Percentiles rank a stretch among this genome's conserved stretches.
Evolutionary conservation across 2,329 filamentous ascomycete genomes (phyloP).

Genomic region (Fusarium sp.): DNA sequence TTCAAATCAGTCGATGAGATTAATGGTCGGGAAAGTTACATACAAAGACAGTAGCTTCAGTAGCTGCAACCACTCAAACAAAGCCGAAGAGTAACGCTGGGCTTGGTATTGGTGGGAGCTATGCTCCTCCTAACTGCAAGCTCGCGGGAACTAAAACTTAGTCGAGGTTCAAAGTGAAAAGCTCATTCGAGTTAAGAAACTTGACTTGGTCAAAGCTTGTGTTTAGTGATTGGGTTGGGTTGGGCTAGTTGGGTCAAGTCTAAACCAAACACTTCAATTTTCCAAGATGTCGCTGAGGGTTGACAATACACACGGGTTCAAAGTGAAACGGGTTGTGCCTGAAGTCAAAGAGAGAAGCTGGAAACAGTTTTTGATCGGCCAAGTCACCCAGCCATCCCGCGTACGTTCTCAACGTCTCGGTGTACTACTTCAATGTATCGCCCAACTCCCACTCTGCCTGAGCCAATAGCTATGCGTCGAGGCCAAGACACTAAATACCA

Average conservation of each 20-base stretch:
- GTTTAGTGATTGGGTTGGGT: no score
- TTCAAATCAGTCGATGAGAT: not conserved
- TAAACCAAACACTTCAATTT: not conserved
- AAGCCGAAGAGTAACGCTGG: conserved; percentile 1
- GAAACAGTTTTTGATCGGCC: not conserved
- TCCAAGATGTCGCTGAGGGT: conserved; percentile 2
- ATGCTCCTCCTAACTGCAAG: conserved; percentile 1
- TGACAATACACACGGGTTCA: not conserved
- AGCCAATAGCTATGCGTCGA: not conserved
- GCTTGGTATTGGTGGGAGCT: conserved; percentile 21
- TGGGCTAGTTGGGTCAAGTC: not conserved
- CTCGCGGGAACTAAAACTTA: conserved; percentile 39
- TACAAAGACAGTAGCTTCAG: not conserved
- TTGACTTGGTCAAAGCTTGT: conserved; percentile 9
- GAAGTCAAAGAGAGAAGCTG: conserved; percentile 2
- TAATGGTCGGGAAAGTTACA: conserved; percentile 11
- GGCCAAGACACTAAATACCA: conserved; percentile 8
- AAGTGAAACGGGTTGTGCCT: not conserved
- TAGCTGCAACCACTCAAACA: conserved; percentile 20
- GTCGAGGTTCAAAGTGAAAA: not conserved
- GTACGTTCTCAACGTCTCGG: no score
- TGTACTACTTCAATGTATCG: not conserved
- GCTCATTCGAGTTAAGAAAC: conserved; percentile 3
- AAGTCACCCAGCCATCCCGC: not conserved
- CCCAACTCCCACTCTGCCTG: not conserved